Percentiles rank a stretch among this genome's conserved stretches.
Conservation (phyloP, 2,329 filamentous ascomycete genomes). For the Cladosporium phlei region DNA sequence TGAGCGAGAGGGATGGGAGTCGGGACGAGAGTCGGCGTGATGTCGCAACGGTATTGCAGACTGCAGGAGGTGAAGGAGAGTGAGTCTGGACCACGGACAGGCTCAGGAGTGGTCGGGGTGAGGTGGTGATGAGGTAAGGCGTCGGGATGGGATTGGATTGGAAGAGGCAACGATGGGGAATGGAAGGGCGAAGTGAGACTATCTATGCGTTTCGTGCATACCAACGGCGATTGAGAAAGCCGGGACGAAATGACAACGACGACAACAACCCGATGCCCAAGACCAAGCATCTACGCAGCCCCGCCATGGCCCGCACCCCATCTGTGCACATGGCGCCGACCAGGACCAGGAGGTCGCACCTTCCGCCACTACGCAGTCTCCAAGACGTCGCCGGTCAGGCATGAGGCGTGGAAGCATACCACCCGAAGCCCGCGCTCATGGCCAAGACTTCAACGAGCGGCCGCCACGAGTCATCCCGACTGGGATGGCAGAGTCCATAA, state of each 20-base stretch:
- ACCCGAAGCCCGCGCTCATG: constrained; percentile 3
- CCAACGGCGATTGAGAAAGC: too few species aligned
- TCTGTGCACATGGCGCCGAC: constrained; percentile 5
- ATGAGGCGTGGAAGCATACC: too few species aligned
- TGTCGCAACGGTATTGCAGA: constrained; percentile 1
- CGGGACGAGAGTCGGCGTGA: neutral
- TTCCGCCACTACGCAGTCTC: constrained; percentile 2
- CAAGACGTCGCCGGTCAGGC: constrained; percentile 1
- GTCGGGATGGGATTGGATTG: neutral
- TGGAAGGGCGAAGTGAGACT: constrained; percentile 12
- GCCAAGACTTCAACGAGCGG: constrained; percentile 7
- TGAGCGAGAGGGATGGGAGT: constrained; percentile 4
- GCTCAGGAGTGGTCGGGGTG: neutral
- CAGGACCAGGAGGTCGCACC: constrained; percentile 11
- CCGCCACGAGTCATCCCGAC: constrained; percentile 11
- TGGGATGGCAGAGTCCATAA: too few species aligned
- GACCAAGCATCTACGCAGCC: too few species aligned
- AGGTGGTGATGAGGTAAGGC: neutral
- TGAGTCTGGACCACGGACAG: neutral
- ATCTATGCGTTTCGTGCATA: constrained; percentile 8
- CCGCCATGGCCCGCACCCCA: constrained; percentile 5
- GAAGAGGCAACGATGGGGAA: neutral
- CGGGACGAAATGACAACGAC: too few species aligned
- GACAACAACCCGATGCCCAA: constrained; percentile 1
- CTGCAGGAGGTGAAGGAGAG: neutral